These are phyloP conservation scores for Guyanaporus albipodus DNA, from an alignment of 768 basidiomycete species.

Conservation along the genomic window DNA sequence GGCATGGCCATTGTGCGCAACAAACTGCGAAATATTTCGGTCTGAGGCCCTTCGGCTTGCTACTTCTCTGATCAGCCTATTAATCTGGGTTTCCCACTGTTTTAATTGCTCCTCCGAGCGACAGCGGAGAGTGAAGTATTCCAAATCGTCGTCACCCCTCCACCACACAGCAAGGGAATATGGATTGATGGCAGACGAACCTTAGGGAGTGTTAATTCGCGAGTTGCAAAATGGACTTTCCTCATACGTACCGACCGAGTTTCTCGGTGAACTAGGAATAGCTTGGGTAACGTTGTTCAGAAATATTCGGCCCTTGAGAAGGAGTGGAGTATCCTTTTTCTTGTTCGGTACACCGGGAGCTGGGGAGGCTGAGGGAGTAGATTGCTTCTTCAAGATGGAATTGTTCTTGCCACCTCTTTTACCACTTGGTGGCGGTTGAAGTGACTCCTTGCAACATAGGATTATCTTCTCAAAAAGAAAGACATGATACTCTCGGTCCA, in stretches of 20 bases:
- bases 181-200: slow-evolving; percentile 48
- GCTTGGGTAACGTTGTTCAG: slow-evolving; percentile 92
- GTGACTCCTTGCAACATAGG: slow-evolving; percentile 94
- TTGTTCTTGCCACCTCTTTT: slow-evolving; percentile 80
- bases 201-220: slow-evolving; percentile 26
- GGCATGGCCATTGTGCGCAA: slow-evolving; percentile 40
- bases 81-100: slow-evolving; percentile 90
- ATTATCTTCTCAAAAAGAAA: slow-evolving; percentile 99
- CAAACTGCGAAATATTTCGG: slow-evolving; percentile 53
- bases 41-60: slow-evolving; percentile 68
- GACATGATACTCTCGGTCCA: slow-evolving; percentile 96
- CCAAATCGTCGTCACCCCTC: slow-evolving; percentile 90
- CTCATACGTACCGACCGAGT: slow-evolving; percentile 52
- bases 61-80: slow-evolving; percentile 77
- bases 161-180: slow-evolving; percentile 90
- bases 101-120: slow-evolving; percentile 87
- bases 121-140: slow-evolving; percentile 93
- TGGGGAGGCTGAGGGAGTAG: slow-evolving; percentile 44
- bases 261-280: slow-evolving; percentile 53
- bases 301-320: slow-evolving; percentile 95
- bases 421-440: slow-evolving; percentile 50
- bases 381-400: slow-evolving; percentile 84
- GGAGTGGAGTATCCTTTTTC: slow-evolving; percentile 75
- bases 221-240: slow-evolving; percentile 1
- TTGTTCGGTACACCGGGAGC: slow-evolving; percentile 52